Evolutionary conservation across 192 early-diverging fungal genomes (phyloP), one percentile per base, ranked within the genome.

Genomic region (Backusella tarrabulga): DNA sequence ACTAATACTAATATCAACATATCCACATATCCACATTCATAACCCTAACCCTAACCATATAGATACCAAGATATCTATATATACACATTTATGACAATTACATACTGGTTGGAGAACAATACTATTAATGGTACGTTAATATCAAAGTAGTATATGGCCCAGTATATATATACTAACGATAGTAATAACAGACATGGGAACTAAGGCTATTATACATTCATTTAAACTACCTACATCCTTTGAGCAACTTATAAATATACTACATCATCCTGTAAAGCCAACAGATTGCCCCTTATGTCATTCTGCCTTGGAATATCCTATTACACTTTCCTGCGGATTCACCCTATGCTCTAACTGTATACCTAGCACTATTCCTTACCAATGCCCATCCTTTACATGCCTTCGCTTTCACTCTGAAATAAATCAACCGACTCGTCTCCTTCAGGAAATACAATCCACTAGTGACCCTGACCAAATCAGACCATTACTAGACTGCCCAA

Each of bases 261-360:
- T 63, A 63, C 26, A 63, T 14, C 56, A 63, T 29, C 56, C 56
- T 26, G 3, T 63, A 12, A 63, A 63, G 8, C 56, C 56, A 63
- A 63, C 56, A 63, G 56, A 63, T 23, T 86, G 85, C 71, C 76
- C 78, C 11, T 70, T 72, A 34, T 86, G 85, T 38, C 72, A 81
- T 40, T 50, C 68, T 29, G 63, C 75, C n/a, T 68, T 86, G 4
- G 68, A 77, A 11, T 76, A 75, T n/a, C 86, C 86, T 0, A 32
- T 80, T 32, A 87, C 86, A 19, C 73, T 87, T 3, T 80, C 86
- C 0, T 87, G 86, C 19, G 86, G 86, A 32, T 81, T 81, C 29
- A 77, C 81, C 4, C 34, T 83, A 52, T 87, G 86, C 72, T 68
- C 73, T 12, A 6, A 38, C 1, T 81, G 80, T 80, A 72, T 80